phyloP scores from a whole-genome alignment of 805 yeast species.

The Kuraishia floccosa region DNA sequence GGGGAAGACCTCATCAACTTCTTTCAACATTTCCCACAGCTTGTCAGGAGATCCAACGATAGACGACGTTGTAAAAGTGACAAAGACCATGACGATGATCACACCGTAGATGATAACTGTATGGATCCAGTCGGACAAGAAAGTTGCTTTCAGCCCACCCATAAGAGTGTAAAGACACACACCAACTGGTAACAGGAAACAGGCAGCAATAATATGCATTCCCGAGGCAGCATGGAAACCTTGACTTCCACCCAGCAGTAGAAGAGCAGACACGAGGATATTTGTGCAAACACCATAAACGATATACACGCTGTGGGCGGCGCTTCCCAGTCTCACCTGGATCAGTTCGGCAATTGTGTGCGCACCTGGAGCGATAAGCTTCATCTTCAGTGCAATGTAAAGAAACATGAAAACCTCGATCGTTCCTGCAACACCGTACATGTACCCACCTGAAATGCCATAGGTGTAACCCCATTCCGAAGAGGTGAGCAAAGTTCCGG shows the following conservation, averaged over 20 bases:
- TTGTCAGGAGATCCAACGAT: conserved; percentile 21
- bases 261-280: conserved; percentile 22
- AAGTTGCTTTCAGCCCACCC: conserved; percentile 42
- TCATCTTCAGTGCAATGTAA: conserved; percentile 24
- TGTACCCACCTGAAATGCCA: conserved; percentile 10
- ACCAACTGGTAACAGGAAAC: conserved; percentile 31
- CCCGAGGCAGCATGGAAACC: conserved; percentile 28
- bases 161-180: conserved; percentile 35
- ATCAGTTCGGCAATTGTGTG: conserved; percentile 29
- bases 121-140: conserved; percentile 39
- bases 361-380: conserved; percentile 27
- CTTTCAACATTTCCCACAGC: conserved; percentile 18
- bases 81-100: conserved; percentile 14
- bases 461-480: conserved; percentile 12
- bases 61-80: conserved; percentile 15
- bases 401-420: conserved; percentile 25
- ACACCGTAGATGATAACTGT: conserved; percentile 31
- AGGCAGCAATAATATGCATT: conserved; percentile 32
- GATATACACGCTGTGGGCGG: conserved; percentile 22
- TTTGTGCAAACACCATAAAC: conserved; percentile 26
- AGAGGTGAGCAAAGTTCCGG: conserved; percentile 14
- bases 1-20: conserved; percentile 9
- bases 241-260: conserved; percentile 32
- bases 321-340: conserved; percentile 22
- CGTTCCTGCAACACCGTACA: conserved; percentile 19